These are phyloP conservation scores for Diddensiella santjacobensis DNA, from an alignment of 805 yeast genomes.

Conservation along the genomic window DNA sequence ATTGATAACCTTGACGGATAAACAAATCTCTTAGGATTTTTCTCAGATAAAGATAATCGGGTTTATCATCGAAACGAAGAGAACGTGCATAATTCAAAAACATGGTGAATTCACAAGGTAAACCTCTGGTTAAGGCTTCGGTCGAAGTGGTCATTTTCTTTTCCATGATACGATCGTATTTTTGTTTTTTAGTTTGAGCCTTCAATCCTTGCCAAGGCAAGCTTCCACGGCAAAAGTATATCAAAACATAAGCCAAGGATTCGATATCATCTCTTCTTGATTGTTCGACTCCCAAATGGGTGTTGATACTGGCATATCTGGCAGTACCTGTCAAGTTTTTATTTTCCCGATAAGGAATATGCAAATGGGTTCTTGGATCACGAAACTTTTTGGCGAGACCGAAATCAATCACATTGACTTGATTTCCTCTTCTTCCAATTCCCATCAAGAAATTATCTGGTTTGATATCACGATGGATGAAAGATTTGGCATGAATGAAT, in stretches of 20 bases:
- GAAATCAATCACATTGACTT: slow-evolving; percentile 89
- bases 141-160: slow-evolving; percentile 88
- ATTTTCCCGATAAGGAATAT: slow-evolving; percentile 94
- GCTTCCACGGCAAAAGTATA: slow-evolving; percentile 92
- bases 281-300: slow-evolving; percentile 96
- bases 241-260: slow-evolving; percentile 88
- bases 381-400: slow-evolving; percentile 92
- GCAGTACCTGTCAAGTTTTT: slow-evolving; percentile 97
- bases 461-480: slow-evolving; percentile 78
- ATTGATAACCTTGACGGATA: slow-evolving; percentile 80
- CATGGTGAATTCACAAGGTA: slow-evolving; percentile 85
- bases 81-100: slow-evolving; percentile 87
- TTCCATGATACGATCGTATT: slow-evolving; percentile 94
- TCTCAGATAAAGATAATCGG: slow-evolving; percentile 87
- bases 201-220: slow-evolving; percentile 98
- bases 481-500: slow-evolving; percentile 91
- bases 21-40: slow-evolving; percentile 86
- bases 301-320: slow-evolving; percentile 89
- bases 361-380: slow-evolving; percentile 90
- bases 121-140: slow-evolving; percentile 81
- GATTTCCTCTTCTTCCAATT: slow-evolving; percentile 90
- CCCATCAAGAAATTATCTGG: slow-evolving; percentile 87
- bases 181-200: slow-evolving; percentile 95
- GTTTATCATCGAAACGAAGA: slow-evolving; percentile 91
- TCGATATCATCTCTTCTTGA: slow-evolving; percentile 95